A percentile compares a stretch with the other conserved stretches of the same genome.
Conservation (phyloP, 306 rosid genomes). For the Corylus avellana region DNA sequence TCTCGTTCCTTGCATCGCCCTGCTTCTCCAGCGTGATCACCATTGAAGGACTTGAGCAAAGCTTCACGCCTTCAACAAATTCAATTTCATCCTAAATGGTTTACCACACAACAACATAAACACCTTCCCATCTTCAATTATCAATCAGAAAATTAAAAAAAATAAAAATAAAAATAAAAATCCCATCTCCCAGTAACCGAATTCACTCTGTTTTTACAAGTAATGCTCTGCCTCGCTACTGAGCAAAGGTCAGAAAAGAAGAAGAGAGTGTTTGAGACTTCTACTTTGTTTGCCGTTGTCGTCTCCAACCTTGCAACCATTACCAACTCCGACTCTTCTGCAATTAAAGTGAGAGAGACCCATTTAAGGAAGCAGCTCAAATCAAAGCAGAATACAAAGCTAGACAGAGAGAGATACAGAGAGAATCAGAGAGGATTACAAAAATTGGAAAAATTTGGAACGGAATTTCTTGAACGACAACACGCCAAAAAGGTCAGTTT, state of each 20-base stretch:
- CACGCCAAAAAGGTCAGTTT: too few species aligned
- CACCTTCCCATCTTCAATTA: neutral
- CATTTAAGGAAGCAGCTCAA: slow-evolving; percentile 31
- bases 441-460: too few species aligned
- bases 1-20: too few species aligned
- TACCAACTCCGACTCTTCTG: slow-evolving; percentile 97
- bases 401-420: neutral
- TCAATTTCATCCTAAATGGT: too few species aligned
- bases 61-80: too few species aligned
- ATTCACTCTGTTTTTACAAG: slow-evolving; percentile 2
- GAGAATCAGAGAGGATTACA: neutral
- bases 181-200: neutral
- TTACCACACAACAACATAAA: too few species aligned
- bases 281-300: slow-evolving; percentile 57
- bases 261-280: neutral
- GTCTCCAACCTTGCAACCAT: slow-evolving; percentile 99
- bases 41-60: too few species aligned
- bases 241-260: neutral
- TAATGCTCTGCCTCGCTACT: slow-evolving; percentile 8
- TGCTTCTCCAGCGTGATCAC: too few species aligned
- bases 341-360: slow-evolving; percentile 37
- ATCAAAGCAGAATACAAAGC: slow-evolving; percentile 21
- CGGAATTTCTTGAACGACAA: too few species aligned
- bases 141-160: neutral
- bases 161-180: neutral